Evolutionary conservation across 1,139 yeast genomes (phyloP).

Genomic region (Martiniozyma asiatica): DNA sequence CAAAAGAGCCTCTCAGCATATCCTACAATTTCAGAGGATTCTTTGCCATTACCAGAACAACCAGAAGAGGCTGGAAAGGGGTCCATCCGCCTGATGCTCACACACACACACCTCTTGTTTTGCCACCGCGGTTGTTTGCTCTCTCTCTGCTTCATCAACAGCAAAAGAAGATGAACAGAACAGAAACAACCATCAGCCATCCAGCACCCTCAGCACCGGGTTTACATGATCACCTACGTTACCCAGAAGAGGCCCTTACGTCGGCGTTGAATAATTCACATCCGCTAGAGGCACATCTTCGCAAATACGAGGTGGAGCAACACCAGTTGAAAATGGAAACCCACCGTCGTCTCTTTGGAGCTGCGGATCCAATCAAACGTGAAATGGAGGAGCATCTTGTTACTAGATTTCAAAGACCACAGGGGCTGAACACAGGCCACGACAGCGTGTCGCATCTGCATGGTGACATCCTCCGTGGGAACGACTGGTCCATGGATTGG

Average conservation of each 20-base stretch:
- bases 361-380: conserved; percentile 87
- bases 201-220: conserved; percentile 52
- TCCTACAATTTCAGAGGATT: too few species aligned
- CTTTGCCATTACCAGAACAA: too few species aligned
- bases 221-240: conserved; percentile 44
- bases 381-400: conserved; percentile 75
- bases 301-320: conserved; percentile 74
- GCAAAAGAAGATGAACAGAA: too few species aligned
- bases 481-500: conserved; percentile 76
- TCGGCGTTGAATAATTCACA: conserved; percentile 73
- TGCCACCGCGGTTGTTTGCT: too few species aligned
- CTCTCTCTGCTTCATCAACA: too few species aligned
- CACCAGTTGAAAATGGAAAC: conserved; percentile 60
- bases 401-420: conserved; percentile 60
- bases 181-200: too few species aligned
- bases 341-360: conserved; percentile 76
- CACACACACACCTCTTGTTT: too few species aligned
- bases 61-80: too few species aligned
- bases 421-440: too few species aligned
- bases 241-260: conserved; percentile 51
- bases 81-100: too few species aligned
- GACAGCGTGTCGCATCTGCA: conserved; percentile 33
- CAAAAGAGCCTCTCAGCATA: too few species aligned
- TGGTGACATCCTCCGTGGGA: conserved; percentile 65
- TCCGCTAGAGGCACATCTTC: conserved; percentile 69